These are phyloP conservation scores for Alliaria petiolata DNA, from an alignment of 345 rosid species.

Conservation along the genomic window DNA sequence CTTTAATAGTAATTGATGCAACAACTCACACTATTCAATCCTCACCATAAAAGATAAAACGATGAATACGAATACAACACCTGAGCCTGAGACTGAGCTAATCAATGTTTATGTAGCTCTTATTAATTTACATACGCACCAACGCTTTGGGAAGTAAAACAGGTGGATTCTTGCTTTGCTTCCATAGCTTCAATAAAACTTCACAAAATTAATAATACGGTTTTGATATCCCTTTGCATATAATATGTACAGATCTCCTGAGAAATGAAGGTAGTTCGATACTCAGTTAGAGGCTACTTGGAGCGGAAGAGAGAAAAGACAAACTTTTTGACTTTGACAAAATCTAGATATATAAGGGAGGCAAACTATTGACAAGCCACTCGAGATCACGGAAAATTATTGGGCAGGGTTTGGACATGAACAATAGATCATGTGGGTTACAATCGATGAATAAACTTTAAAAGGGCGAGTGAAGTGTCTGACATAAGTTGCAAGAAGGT, in stretches of 20 bases:
- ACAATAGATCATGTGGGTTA: not conserved
- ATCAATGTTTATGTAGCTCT: slow-evolving; percentile 14
- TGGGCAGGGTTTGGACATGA: not conserved
- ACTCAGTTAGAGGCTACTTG: not conserved
- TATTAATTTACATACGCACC: slow-evolving; percentile 19
- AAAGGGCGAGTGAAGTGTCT: not conserved
- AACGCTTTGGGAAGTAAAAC: not conserved
- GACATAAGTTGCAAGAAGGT: not conserved
- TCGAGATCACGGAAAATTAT: not conserved
- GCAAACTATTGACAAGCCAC: not conserved
- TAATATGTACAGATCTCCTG: not conserved
- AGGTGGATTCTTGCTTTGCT: slow-evolving; percentile 10
- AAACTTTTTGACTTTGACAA: not conserved
- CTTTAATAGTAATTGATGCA: slow-evolving; percentile 4
- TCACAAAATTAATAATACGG: slow-evolving; percentile 6
- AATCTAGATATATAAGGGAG: not conserved
- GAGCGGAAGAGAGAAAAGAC: not conserved
- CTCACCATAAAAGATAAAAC: not conserved
- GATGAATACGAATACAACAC: slow-evolving; percentile 11
- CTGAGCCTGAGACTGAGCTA: slow-evolving; percentile 11
- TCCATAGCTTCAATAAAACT: slow-evolving; percentile 6
- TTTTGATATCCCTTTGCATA: slow-evolving; percentile 1
- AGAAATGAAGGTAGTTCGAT: not conserved
- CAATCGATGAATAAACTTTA: not conserved
- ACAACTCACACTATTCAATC: not conserved